Conservation (phyloP, 805 yeast genomes). For the Diddensiella caesifluorescens region DNA sequence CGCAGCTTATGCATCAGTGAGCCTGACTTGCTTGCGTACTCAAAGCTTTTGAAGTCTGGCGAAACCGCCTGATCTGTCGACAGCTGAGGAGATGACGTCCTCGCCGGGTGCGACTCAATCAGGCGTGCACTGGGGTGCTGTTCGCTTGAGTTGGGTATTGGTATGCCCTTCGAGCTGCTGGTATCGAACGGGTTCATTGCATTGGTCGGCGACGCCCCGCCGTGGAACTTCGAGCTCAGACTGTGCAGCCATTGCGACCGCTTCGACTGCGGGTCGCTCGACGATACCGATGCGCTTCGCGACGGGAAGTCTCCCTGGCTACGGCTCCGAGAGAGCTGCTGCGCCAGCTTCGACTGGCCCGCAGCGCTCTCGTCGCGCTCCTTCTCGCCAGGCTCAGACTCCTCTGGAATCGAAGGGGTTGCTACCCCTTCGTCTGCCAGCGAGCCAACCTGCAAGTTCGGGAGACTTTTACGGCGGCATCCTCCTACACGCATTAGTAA, state of each 20-base stretch:
- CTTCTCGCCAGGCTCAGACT: too few relatives aligned
- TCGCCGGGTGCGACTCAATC: constrained; percentile 6
- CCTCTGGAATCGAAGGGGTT: too few relatives aligned
- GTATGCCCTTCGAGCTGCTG: not conserved
- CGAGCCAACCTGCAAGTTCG: too few relatives aligned
- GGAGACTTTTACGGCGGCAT: too few relatives aligned
- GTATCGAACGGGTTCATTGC: not conserved
- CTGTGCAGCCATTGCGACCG: constrained; percentile 7
- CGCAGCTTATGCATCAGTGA: constrained; percentile 18
- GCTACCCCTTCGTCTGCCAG: too few relatives aligned
- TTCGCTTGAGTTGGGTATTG: not conserved
- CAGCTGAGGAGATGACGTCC: constrained; percentile 17
- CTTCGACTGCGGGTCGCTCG: too few relatives aligned
- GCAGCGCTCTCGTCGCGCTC: too few relatives aligned
- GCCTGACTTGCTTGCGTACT: constrained; percentile 10
- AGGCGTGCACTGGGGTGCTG: not conserved
- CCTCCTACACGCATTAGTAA: too few relatives aligned
- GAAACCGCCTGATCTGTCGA: constrained; percentile 11
- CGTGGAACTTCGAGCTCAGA: constrained; percentile 5
- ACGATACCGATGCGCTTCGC: too few relatives aligned
- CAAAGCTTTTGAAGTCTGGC: constrained; percentile 7
- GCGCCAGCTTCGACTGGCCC: too few relatives aligned
- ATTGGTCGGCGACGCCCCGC: not conserved
- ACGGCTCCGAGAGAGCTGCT: too few relatives aligned
- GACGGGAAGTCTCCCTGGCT: too few relatives aligned